Evolutionary conservation across 2,329 filamentous ascomycete species (phyloP), one percentile per base, ranked within the genome.

Genomic region (Diaporthe nobilis): DNA sequence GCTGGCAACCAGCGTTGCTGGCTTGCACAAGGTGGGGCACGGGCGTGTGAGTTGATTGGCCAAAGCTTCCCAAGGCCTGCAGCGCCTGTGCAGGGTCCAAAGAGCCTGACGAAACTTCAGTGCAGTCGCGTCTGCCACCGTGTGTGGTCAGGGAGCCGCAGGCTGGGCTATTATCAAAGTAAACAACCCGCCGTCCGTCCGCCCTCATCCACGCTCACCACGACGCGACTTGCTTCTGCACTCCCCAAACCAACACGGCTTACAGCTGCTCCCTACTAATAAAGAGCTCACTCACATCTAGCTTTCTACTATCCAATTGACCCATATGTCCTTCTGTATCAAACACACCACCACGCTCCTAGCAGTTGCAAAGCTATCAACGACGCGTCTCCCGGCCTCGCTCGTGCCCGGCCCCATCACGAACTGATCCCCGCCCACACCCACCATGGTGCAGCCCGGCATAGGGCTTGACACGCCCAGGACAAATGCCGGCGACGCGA

Each of bases 401-500:
- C 47, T 39, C 57, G 28, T 28, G 39, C 55, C 47, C 58, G 12
- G 17, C 71, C n/a, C 34, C 72, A 61, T 25, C 58, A 44, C 39
- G 28, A n/a, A 72, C 57, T 71, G 76, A 81, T 80, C 77, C 76
- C 73, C 73, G 72, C 77, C 44, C 53, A n/a, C 77, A 31, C 49
- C 76, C 83, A 86, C 81, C 79, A 94, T 94, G 93, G 90, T 89
- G 76, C 89, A 90, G 78, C 90, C 90, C 55, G 93, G 92, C 81
- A 89, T 88, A 80, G 89, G 85, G 83, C 90, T 98, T 85, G 94
- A 97, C 85, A 97, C 96, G 80, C 96, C 96, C 81, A 93, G 94
- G 83, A 98, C 95, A 77, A 94, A 95, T 81, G 85, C 92, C 79
- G 95, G 94, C 82, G 95, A 98, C 89, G 92, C 92, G 85, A 98